Base-by-base conservation (phyloP, 225 moss, liverwort and hornwort species). In the Pleurozium schreberi region DNA sequence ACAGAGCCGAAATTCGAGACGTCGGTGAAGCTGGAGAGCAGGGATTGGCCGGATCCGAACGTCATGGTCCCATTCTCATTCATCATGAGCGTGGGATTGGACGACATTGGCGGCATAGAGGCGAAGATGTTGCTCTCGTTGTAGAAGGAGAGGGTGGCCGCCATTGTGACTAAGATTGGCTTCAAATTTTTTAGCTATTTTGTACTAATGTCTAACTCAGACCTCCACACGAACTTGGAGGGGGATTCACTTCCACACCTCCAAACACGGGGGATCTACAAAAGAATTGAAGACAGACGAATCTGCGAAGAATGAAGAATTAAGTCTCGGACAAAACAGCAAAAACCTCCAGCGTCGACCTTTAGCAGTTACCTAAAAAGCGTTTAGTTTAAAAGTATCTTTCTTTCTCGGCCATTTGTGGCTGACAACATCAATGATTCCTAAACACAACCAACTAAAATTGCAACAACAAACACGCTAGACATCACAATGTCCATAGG, bases 321-420 rank as follows among this genome's bases (percentile, higher is more conserved):
- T 61, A 42, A 82, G 40, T 26, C 40, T 33, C 12, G 17, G 18
- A 31, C 18, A 45, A n/a, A 28, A 31, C 34, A 58, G 33, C 81
- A 30, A 38, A 45, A 38, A 38, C 8, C 14, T 66, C 30, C 47
- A 70, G 45, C 22, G 36, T 47, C 81, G 15, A 49, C 68, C 47
- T 80, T 71, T 69, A 86, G n/a, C 45, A 89, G 81, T 70, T 66
- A 66, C 75, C 88, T 75, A 85, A 82, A 89, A 87, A 73, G 88
- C 88, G 64, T 83, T 88, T 43, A 20, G 76, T 17, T 88, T 91
- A 88, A 8, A 49, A 4, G n/a, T 89, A 87, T 90, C 92, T 89
- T 91, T 92, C 92, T 87, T 90, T 92, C 82, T 91, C 92, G 90
- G 92, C 92, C 92, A 92, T 92, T 92, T 87, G 90, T 92, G 76